Evolutionary conservation across 352 stramenopile genomes (phyloP), one percentile per base, ranked within the genome.

Genomic region (Pythium sukuiense): DNA sequence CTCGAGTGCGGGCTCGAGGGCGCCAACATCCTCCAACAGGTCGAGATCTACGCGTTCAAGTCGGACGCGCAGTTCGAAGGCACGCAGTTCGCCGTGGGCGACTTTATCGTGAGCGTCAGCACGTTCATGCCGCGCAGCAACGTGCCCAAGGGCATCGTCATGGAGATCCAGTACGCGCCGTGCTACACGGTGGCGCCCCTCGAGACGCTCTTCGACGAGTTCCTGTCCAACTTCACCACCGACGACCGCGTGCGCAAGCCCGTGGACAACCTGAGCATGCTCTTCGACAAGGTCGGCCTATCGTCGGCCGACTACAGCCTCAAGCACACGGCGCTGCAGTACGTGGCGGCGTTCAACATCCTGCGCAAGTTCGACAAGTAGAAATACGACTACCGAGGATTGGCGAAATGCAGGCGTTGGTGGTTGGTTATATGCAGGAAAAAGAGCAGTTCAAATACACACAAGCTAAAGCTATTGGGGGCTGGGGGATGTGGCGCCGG

Each of bases 21-120:
- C 54, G 86, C 87, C 32, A 93, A 88, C 48, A 93, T 95, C 60
- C 70, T 95, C 41, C 87, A 95, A 70, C 87, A 95, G 55, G 85
- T 93, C 52, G 87, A 95, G 72, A 95, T 95, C 69, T 95, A 95
- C 70, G 82, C 86, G 26, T 91, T 91, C 74, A 95, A 95, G 69
- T 92, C 84, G 39, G 84, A 95, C 57, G 87, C 85, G 12, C 86
- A 95, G 69, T 95, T 95, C 63, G 87, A 95, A 79, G 87, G 87
- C 29, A 89, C 85, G 54, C 83, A 92, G 66, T 95, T 88, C 65
- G 70, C 78, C n/a, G 76, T 95, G 35, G 87, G 87, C 12, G 87
- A 95, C 71, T 95, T 95, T 59, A 72, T 88, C 26, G 84, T 95
- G 61, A 91, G 87, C 71, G 81, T 95, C 6, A 93, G 87, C 56